Evolutionary conservation across 2,329 filamentous ascomycete genomes (phyloP).

Genomic region (Leptographium lundbergii): DNA sequence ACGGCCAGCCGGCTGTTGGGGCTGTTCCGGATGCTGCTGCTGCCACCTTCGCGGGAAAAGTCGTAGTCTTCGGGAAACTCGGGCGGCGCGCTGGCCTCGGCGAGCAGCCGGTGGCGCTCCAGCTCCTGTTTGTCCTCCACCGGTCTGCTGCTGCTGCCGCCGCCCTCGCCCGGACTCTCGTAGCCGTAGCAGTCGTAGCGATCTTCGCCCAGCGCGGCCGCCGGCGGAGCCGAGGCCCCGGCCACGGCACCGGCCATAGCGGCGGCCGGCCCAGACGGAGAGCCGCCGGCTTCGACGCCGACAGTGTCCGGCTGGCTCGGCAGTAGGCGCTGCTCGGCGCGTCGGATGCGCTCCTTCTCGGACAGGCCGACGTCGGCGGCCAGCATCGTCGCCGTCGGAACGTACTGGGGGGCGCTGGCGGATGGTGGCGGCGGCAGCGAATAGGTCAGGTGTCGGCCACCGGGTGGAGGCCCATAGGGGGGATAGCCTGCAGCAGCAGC

Average conservation of each 20-base stretch:
- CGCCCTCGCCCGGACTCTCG: neutral
- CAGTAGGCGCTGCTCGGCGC: slow-evolving; percentile 65
- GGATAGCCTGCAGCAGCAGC: neutral
- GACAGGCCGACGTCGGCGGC: slow-evolving; percentile 47
- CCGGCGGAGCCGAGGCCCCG: slow-evolving; percentile 30
- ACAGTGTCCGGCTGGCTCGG: slow-evolving; percentile 61
- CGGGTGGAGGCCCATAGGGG: neutral
- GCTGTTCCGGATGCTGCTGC: slow-evolving; percentile 14
- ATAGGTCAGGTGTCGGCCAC: too few species aligned
- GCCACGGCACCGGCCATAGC: slow-evolving; percentile 8
- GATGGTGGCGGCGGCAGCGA: slow-evolving; percentile 17
- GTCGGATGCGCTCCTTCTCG: slow-evolving; percentile 71
- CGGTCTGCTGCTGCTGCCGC: neutral
- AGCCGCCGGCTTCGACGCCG: slow-evolving; percentile 24
- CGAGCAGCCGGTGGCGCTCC: slow-evolving; percentile 51
- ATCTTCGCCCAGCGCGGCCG: slow-evolving; percentile 26
- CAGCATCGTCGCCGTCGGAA: slow-evolving; percentile 45
- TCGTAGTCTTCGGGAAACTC: slow-evolving; percentile 42
- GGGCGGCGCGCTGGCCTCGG: slow-evolving; percentile 51
- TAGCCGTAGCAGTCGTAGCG: neutral
- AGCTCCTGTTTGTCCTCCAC: slow-evolving; percentile 68
- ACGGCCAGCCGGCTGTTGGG: neutral
- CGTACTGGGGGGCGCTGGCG: slow-evolving; percentile 24
- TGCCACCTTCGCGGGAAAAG: slow-evolving; percentile 16
- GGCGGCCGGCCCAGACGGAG: neutral